phyloP scores from a whole-genome alignment of 331 rosid species.

The Cydonia oblonga region DNA sequence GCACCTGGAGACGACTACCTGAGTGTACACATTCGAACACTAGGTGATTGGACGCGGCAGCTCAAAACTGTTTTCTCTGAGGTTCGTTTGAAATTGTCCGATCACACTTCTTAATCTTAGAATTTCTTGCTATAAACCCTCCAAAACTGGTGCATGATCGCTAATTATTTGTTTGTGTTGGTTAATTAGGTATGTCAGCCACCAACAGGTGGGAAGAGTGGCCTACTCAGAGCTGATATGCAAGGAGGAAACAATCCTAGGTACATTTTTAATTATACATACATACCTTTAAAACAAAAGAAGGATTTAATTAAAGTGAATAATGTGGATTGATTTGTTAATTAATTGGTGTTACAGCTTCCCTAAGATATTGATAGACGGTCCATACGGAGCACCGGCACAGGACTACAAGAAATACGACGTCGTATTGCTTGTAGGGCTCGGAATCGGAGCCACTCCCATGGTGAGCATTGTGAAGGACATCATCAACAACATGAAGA shows the following conservation, averaged over 20 bases:
- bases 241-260: conserved; percentile 30
- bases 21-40: conserved; percentile 52
- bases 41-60: conserved; percentile 55
- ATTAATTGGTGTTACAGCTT: conserved; percentile 8
- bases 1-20: conserved; percentile 54
- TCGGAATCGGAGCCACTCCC: conserved; percentile 89
- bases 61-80: conserved; percentile 41
- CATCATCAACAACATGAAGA: conserved; percentile 42
- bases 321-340: background rate
- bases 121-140: background rate
- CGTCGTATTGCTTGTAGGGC: conserved; percentile 71
- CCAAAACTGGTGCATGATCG: background rate
- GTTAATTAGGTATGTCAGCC: conserved; percentile 33
- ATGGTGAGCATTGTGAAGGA: conserved; percentile 85
- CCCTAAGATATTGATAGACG: conserved; percentile 38
- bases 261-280: background rate
- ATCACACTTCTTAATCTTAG: background rate
- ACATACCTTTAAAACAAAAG: background rate
- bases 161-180: background rate
- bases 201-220: conserved; percentile 40
- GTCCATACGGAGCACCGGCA: conserved; percentile 35
- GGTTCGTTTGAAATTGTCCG: conserved; percentile 3
- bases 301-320: background rate
- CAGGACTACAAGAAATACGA: conserved; percentile 68
- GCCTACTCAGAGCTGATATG: conserved; percentile 46